Conservation (phyloP, 768 basidiomycete genomes). For the Suillus subaureus region DNA sequence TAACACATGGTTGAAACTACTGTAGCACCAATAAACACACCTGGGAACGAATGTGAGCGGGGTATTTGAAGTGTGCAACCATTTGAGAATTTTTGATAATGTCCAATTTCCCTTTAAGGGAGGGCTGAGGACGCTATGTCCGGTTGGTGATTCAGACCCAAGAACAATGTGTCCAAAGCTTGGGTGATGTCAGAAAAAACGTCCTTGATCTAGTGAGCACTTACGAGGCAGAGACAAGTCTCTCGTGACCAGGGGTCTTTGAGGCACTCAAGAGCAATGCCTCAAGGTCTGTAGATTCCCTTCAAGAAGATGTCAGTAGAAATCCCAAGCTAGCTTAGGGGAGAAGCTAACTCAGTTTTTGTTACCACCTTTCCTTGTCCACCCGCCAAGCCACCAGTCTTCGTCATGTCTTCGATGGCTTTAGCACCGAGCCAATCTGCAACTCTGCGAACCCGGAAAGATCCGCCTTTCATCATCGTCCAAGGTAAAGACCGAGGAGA, state of each 20-base stretch:
- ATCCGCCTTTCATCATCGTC: constrained; percentile 43
- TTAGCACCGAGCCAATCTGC: constrained; percentile 56
- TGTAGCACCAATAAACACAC: constrained; percentile 32
- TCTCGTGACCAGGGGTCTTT: constrained; percentile 11
- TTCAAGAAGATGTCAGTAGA: background rate
- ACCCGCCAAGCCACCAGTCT: constrained; percentile 41
- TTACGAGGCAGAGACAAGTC: constrained; percentile 45
- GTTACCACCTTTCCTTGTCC: constrained; percentile 37
- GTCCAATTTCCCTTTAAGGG: constrained; percentile 47
- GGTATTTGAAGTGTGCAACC: constrained; percentile 40
- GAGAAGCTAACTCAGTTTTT: constrained; percentile 37
- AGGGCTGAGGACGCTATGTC: constrained; percentile 35
- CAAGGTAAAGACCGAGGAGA: constrained; percentile 51
- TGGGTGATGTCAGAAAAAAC: constrained; percentile 7
- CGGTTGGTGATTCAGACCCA: constrained; percentile 35
- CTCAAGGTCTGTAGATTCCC: constrained; percentile 1
- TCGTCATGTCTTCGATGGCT: constrained; percentile 35
- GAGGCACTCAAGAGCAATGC: constrained; percentile 3
- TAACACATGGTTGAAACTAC: background rate
- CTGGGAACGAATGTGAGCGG: constrained; percentile 53
- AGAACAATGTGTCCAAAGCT: constrained; percentile 69
- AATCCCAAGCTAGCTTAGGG: background rate
- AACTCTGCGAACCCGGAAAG: constrained; percentile 65
- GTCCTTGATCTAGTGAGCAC: constrained; percentile 15
- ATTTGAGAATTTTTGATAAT: constrained; percentile 46